Evolutionary conservation across 202 grass and related monocot genomes (phyloP), one percentile per base, ranked within the genome.

Genomic region (Thinopyrum obtusiflorum): DNA sequence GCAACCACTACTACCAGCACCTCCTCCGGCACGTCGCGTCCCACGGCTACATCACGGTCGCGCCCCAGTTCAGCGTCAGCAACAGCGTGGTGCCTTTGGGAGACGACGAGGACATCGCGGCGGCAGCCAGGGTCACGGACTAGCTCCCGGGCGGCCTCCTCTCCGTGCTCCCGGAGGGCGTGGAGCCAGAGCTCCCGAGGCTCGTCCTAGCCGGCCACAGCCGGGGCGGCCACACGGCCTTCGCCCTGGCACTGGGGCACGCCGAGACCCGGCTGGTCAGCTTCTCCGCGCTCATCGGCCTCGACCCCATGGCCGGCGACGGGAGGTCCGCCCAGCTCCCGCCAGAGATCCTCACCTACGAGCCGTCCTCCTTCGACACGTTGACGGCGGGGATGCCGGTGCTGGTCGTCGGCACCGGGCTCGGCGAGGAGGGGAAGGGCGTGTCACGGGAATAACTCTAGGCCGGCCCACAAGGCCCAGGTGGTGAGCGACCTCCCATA

Each of bases 31-130:
- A 89, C 46, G 68, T 95, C 25, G 86, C 93, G 27, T 92, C 90
- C 37, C 91, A 90, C 63, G 90, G 93, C 70, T 92, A 85, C 83
- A 85, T 92, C 68, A 67, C 86, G 66, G 86, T 94, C 9, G 90
- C 85, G 9, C 93, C 90, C 23, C 87, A 92, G 92, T 82, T 94
- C 24, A 36, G 35, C 35, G 6, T 36, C 35, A 36, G 35, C 35
- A 36, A 36, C 3, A 36, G 35, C 35, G 5, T 36, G 35, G 35
- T 36, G 1, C 35, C 4, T 2, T 36, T 36, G 35, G 35, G 35
- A 2, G 35, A 36, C 3, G 35, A 5, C 35, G 35, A 36, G 35
- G 90, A 95, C 67, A 80, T 93, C 17, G 27, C 37, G 2, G 83
- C 88, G 0, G 81, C 86, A 17, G 89, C 86, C 37, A 20, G 83